Percentiles rank a stretch among this genome's conserved stretches.
Evolutionary conservation across 2,329 filamentous ascomycete species (phyloP).

Genomic region (Elsinoe arachidis): DNA sequence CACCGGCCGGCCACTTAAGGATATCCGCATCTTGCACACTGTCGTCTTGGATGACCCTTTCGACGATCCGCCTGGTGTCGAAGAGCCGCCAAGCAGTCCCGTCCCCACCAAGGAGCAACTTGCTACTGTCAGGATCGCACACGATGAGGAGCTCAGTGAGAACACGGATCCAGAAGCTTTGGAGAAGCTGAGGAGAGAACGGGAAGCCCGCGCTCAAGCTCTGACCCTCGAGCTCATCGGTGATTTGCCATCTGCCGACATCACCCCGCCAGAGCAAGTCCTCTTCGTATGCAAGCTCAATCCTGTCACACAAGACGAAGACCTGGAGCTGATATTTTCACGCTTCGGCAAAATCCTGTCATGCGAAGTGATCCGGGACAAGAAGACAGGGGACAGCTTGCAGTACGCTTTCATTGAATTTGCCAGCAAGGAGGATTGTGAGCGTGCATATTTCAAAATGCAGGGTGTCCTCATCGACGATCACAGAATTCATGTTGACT

Average conservation of each 20-base stretch:
- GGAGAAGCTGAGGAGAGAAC: slow-evolving; percentile 73
- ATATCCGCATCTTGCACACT: slow-evolving; percentile 90
- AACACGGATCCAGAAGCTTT: slow-evolving; percentile 71
- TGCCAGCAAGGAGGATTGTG: slow-evolving; percentile 83
- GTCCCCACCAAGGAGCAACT: slow-evolving; percentile 75
- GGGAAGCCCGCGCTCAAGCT: slow-evolving; percentile 87
- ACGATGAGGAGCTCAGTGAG: slow-evolving; percentile 74
- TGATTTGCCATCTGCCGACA: slow-evolving; percentile 92
- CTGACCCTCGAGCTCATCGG: slow-evolving; percentile 96
- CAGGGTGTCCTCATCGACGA: slow-evolving; percentile 95
- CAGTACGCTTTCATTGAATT: slow-evolving; percentile 99
- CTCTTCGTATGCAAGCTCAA: slow-evolving; percentile 98
- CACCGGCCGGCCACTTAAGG: slow-evolving; percentile 76
- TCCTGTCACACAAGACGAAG: slow-evolving; percentile 88
- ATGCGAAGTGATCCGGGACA: slow-evolving; percentile 92
- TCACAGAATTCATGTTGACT: slow-evolving; percentile 95
- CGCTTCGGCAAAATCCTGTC: slow-evolving; percentile 92
- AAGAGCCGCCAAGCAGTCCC: slow-evolving; percentile 71
- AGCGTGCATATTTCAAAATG: slow-evolving; percentile 98
- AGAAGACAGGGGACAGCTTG: slow-evolving; percentile 84
- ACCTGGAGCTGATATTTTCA: slow-evolving; percentile 91
- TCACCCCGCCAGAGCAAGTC: slow-evolving; percentile 93
- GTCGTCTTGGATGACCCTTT: slow-evolving; percentile 88
- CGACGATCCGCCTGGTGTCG: slow-evolving; percentile 66
- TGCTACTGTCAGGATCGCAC: slow-evolving; percentile 81